Conservation (phyloP, 805 yeast species). For the Spathaspora boniae region DNA sequence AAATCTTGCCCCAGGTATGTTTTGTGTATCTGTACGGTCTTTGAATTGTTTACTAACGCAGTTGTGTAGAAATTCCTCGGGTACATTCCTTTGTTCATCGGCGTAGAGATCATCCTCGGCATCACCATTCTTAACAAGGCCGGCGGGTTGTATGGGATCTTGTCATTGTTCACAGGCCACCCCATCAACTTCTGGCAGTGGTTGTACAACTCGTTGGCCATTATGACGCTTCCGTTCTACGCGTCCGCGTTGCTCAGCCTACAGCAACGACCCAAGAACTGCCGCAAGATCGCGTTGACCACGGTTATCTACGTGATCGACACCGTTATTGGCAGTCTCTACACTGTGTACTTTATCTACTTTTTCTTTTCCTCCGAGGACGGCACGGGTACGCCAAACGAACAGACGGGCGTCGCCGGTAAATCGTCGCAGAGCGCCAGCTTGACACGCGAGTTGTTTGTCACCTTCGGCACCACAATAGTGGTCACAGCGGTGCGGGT, state of each 20-base stretch:
- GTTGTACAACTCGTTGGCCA: slow-evolving; percentile 67
- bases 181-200: slow-evolving; percentile 81
- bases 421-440: slow-evolving; percentile 60
- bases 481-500: slow-evolving; percentile 47
- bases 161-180: slow-evolving; percentile 86
- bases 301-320: slow-evolving; percentile 64
- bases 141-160: slow-evolving; percentile 81
- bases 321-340: slow-evolving; percentile 61
- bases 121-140: slow-evolving; percentile 81
- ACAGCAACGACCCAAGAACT: slow-evolving; percentile 45
- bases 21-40: background rate
- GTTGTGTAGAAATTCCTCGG: slow-evolving; percentile 57
- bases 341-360: slow-evolving; percentile 69
- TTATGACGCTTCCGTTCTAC: slow-evolving; percentile 61
- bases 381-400: slow-evolving; percentile 16
- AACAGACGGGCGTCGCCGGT: slow-evolving; percentile 8
- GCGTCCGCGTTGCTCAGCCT: slow-evolving; percentile 50
- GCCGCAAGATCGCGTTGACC: slow-evolving; percentile 60
- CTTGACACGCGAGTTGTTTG: slow-evolving; percentile 49
- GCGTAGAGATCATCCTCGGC: slow-evolving; percentile 78
- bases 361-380: slow-evolving; percentile 68
- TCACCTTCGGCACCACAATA: slow-evolving; percentile 51
- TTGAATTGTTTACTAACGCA: background rate
- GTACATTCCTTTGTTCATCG: slow-evolving; percentile 73
- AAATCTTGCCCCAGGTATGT: slow-evolving; percentile 19